These are phyloP conservation scores for Lycium barbarum DNA, from an alignment of 257 asterid species.

Conservation along the genomic window DNA sequence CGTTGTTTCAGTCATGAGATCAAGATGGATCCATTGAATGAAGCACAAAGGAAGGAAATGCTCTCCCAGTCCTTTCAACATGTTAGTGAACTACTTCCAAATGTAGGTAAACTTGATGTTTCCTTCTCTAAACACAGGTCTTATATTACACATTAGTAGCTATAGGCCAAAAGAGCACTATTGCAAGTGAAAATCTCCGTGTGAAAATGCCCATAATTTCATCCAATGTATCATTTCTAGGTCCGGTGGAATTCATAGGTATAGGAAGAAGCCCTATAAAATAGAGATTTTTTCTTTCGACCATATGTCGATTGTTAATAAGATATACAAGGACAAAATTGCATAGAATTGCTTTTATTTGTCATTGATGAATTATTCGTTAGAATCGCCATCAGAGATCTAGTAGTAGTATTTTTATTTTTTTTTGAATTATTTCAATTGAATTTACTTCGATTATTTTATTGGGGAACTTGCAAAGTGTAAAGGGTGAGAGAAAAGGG, in stretches of 20 bases:
- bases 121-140: slow-evolving; percentile 17
- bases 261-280: too few species aligned
- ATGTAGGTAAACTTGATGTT: slow-evolving; percentile 54
- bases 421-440: too few species aligned
- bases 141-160: not conserved
- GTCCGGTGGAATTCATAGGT: too few species aligned
- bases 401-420: too few species aligned
- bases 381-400: too few species aligned
- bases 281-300: too few species aligned
- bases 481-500: not conserved
- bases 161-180: slow-evolving; percentile 14
- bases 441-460: too few species aligned
- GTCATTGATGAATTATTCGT: too few species aligned
- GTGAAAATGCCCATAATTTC: not conserved
- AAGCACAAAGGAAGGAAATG: slow-evolving; percentile 83
- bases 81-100: slow-evolving; percentile 61
- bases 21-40: slow-evolving; percentile 72
- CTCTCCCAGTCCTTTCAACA: slow-evolving; percentile 68
- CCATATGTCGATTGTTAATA: too few species aligned
- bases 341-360: too few species aligned
- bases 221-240: too few species aligned
- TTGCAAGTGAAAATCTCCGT: not conserved
- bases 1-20: slow-evolving; percentile 97
- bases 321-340: too few species aligned
- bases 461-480: not conserved